These are phyloP conservation scores for Perkinsela sp. DNA, from an alignment of 208 protist species.

Conservation along the genomic window DNA sequence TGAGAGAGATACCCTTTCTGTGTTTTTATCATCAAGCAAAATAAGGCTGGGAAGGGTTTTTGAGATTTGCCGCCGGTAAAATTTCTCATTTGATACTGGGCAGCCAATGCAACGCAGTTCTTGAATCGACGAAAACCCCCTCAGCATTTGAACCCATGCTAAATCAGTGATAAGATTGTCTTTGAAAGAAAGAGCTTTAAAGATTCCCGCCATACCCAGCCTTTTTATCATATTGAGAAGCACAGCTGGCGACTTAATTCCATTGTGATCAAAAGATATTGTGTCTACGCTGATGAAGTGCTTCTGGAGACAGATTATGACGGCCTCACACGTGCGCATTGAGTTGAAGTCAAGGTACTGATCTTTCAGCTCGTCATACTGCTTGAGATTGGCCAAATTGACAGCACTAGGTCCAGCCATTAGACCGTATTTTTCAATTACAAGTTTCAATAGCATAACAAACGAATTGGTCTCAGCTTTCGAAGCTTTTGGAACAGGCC, in stretches of 20 bases:
- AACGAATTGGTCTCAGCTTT: background rate
- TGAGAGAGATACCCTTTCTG: background rate
- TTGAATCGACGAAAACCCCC: background rate
- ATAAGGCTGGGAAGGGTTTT: background rate
- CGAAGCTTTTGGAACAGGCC: background rate
- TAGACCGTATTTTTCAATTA: background rate
- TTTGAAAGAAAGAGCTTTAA: background rate
- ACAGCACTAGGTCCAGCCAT: background rate
- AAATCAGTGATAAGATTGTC: background rate
- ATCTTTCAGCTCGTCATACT: background rate
- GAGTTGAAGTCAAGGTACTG: background rate
- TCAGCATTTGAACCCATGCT: background rate
- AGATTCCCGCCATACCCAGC: background rate
- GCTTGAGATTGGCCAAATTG: background rate
- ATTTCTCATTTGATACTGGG: background rate
- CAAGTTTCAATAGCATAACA: background rate
- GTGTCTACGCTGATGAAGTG: background rate
- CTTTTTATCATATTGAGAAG: background rate
- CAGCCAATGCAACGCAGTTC: background rate
- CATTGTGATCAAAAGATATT: constrained; percentile 1
- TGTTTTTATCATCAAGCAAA: background rate
- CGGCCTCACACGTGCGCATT: background rate
- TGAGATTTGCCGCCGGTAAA: background rate
- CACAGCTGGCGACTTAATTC: background rate
- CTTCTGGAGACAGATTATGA: background rate